Conservation (phyloP, 345 rosid species). For the Melaleuca alternifolia region DNA sequence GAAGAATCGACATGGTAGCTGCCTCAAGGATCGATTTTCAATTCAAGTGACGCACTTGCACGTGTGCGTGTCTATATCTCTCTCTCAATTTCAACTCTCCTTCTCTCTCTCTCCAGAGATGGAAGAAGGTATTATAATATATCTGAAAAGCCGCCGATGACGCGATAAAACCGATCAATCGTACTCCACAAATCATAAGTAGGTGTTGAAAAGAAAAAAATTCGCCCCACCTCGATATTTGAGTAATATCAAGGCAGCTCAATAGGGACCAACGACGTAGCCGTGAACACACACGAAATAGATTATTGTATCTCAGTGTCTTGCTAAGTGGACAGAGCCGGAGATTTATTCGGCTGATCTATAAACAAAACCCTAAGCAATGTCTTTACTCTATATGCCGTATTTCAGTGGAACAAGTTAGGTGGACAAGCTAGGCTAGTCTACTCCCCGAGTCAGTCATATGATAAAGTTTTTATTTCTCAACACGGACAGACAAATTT, state of each 20-base stretch:
- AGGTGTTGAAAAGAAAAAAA: background rate
- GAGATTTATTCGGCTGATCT: background rate
- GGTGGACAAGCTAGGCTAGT: background rate
- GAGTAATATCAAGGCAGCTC: too few relatives aligned
- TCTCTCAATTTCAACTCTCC: background rate
- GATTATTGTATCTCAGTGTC: background rate
- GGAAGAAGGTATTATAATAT: background rate
- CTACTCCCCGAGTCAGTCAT: background rate
- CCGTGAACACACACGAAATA: background rate
- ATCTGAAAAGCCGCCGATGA: background rate
- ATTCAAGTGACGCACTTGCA: background rate
- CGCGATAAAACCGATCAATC: background rate
- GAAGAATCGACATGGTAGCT: background rate
- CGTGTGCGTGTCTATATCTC: background rate
- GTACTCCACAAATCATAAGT: background rate
- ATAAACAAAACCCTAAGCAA: background rate
- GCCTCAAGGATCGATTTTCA: background rate
- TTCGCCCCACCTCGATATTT: background rate
- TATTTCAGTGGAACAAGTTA: slow-evolving; percentile 1
- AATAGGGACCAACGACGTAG: background rate
- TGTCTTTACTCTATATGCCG: background rate
- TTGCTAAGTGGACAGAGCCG: background rate
- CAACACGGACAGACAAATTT: background rate
- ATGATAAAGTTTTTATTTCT: background rate
- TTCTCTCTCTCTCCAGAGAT: background rate